phyloP scores from a whole-genome alignment of 1,284 basidiomycete genomes.

The Tilletia indica region DNA sequence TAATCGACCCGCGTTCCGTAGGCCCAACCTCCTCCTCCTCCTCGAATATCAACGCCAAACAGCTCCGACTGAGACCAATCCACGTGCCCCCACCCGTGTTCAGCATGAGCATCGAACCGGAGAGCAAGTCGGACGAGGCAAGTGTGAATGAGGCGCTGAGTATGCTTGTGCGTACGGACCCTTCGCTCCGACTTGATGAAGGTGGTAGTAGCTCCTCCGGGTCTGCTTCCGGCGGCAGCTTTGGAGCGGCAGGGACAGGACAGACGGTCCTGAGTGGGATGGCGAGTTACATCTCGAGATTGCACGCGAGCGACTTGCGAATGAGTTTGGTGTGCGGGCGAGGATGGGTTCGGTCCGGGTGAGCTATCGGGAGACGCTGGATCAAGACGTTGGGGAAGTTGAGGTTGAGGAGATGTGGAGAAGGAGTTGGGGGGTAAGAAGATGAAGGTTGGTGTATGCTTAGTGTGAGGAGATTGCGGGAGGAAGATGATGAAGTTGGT shows the following conservation, averaged over 20 bases:
- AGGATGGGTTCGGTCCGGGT: slow-evolving; percentile 75
- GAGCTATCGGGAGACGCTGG: slow-evolving; percentile 73
- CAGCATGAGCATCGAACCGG: slow-evolving; percentile 51
- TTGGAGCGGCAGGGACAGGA: slow-evolving; percentile 62
- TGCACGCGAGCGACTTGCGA: slow-evolving; percentile 71
- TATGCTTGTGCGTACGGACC: slow-evolving; percentile 77
- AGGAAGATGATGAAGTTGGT: slow-evolving; percentile 27
- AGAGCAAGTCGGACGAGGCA: slow-evolving; percentile 63
- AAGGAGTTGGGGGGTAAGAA: slow-evolving; percentile 45
- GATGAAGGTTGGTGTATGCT: slow-evolving; percentile 34
- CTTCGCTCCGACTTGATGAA: slow-evolving; percentile 69
- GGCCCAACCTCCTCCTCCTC: slow-evolving; percentile 15
- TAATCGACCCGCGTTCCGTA: slow-evolving; percentile 54
- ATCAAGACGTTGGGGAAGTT: slow-evolving; percentile 44
- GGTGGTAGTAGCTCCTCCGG: slow-evolving; percentile 53
- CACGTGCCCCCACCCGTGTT: slow-evolving; percentile 78
- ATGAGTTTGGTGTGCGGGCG: slow-evolving; percentile 77
- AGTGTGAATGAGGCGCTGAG: slow-evolving; percentile 73
- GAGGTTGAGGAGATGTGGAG: slow-evolving; percentile 36
- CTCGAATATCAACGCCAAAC: slow-evolving; percentile 33
- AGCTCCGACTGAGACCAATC: slow-evolving; percentile 66
- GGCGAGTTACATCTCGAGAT: slow-evolving; percentile 81
- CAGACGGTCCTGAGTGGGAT: slow-evolving; percentile 80
- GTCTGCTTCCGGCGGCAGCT: slow-evolving; percentile 15
- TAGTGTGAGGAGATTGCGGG: slow-evolving; percentile 28